These are phyloP conservation scores for Aspergillus nanangensis DNA, from an alignment of 495 filamentous ascomycete species.

Conservation along the genomic window DNA sequence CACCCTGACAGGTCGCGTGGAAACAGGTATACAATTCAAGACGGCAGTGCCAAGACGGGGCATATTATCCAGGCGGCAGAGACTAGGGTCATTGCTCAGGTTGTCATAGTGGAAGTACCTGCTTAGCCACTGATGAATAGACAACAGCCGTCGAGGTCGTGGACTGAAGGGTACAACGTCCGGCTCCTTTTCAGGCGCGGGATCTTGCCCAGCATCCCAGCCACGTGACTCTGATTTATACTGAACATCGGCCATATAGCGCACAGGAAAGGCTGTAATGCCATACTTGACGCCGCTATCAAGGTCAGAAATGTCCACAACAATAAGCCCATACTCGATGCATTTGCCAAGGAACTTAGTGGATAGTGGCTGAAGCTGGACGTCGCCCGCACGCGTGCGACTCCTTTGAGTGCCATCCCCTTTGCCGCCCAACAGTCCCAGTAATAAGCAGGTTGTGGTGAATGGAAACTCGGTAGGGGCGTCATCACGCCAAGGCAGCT, in stretches of 20 bases:
- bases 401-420: too few relatives aligned
- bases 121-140: conserved; percentile 7
- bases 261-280: conserved; percentile 9
- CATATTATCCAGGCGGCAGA: conserved; percentile 8
- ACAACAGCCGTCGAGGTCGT: conserved; percentile 13
- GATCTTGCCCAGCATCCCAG: conserved; percentile 16
- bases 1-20: background rate
- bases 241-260: conserved; percentile 12
- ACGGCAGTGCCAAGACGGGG: conserved; percentile 8
- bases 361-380: conserved; percentile 17
- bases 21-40: conserved; percentile 10
- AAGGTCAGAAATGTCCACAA: conserved; percentile 17
- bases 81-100: background rate
- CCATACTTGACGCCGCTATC: conserved; percentile 13
- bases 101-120: conserved; percentile 4
- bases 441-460: conserved; percentile 13
- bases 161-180: conserved; percentile 7
- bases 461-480: conserved; percentile 13
- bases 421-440: conserved; percentile 13
- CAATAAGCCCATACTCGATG: conserved; percentile 14
- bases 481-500: conserved; percentile 14
- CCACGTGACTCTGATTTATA: background rate
- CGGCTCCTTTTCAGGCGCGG: background rate
- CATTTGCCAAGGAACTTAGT: conserved; percentile 15
- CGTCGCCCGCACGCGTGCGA: conserved; percentile 8